Base-by-base conservation (phyloP, 306 rosid species). In the Gastrolobium villosum region DNA sequence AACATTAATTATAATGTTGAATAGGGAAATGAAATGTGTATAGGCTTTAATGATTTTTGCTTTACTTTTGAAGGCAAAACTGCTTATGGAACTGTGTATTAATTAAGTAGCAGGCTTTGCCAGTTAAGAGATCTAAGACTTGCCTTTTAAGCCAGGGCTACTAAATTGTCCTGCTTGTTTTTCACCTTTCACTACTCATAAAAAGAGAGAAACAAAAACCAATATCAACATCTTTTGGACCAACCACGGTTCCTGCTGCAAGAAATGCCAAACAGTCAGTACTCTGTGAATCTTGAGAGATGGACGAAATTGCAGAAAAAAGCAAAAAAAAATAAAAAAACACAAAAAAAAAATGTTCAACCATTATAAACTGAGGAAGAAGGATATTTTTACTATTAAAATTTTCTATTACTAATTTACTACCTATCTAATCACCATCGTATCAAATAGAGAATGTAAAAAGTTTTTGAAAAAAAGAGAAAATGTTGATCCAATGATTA, bases 31-130 rank as follows among this genome's bases (percentile, higher is more conserved):
- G 70, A 78, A 83, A 84, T 72, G 81, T 74, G 76, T 70, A 61
- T 79, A 86, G 87, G 83, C 79, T 82, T 84, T 84, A 83, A 88
- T 90, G 90, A 87, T 90, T 36, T 52, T 79, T 54, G 76, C 68
- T 87, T 67, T 49, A 26, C 88, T 85, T 90, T 85, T 55, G 91
- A 66, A 37, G 46, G 68, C 79, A 83, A 87, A 81, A 57, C 75
- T 84, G 89, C 75, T 83, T 72, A 78, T 75, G 76, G 63, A 83
- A 76, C 70, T 65, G 86, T 63, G 84, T 73, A 75, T 74, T 82
- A 20, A 20, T 83, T 78, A 80, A 77, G 64, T 78, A 78, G 80
- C 83, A 87, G 88, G 81, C 43, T 37, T 85, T 84, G 88, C 62
- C 87, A 76, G 86, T 26, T 13, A 74, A 68, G 82, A n/a, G 79